Percentiles rank a stretch among this genome's conserved stretches.
phyloP scores from a whole-genome alignment of 805 yeast genomes.

The Yarrowia deformans region DNA sequence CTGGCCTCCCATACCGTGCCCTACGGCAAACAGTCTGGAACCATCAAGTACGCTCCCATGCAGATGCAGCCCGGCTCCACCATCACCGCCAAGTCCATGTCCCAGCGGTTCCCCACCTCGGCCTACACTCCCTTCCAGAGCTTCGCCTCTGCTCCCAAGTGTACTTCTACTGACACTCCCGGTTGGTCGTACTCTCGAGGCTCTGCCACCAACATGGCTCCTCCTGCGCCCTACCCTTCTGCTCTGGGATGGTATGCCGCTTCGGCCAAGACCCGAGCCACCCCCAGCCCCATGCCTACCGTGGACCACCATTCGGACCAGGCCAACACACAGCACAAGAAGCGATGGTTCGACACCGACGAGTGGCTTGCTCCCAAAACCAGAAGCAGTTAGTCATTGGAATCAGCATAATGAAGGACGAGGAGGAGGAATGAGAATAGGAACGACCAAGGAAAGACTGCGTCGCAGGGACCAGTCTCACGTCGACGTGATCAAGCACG shows the following conservation, averaged over 20 bases:
- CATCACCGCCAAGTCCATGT: slow-evolving; percentile 61
- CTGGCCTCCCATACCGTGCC: slow-evolving; percentile 68
- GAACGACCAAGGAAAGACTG: background rate
- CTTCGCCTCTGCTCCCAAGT: slow-evolving; percentile 54
- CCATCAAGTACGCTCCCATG: slow-evolving; percentile 87
- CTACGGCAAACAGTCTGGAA: slow-evolving; percentile 81
- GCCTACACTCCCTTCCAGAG: slow-evolving; percentile 68
- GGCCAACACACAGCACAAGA: slow-evolving; percentile 37
- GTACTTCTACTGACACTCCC: slow-evolving; percentile 75
- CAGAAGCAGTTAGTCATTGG: slow-evolving; percentile 8
- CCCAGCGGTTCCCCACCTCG: slow-evolving; percentile 71
- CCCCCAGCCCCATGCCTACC: slow-evolving; percentile 34
- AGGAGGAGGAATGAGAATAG: background rate
- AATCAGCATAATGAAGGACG: background rate
- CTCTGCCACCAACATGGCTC: slow-evolving; percentile 71
- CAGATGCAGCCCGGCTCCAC: slow-evolving; percentile 82
- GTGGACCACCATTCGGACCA: slow-evolving; percentile 19
- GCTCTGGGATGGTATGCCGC: slow-evolving; percentile 45
- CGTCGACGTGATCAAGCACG: background rate
- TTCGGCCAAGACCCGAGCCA: slow-evolving; percentile 25
- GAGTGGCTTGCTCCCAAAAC: slow-evolving; percentile 37
- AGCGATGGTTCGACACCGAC: slow-evolving; percentile 35
- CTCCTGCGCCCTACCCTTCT: slow-evolving; percentile 52
- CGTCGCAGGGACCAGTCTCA: background rate
- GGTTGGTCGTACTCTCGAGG: slow-evolving; percentile 79